Evolutionary conservation across 805 yeast species (phyloP).

Genomic region (Saturnispora saitoi): DNA sequence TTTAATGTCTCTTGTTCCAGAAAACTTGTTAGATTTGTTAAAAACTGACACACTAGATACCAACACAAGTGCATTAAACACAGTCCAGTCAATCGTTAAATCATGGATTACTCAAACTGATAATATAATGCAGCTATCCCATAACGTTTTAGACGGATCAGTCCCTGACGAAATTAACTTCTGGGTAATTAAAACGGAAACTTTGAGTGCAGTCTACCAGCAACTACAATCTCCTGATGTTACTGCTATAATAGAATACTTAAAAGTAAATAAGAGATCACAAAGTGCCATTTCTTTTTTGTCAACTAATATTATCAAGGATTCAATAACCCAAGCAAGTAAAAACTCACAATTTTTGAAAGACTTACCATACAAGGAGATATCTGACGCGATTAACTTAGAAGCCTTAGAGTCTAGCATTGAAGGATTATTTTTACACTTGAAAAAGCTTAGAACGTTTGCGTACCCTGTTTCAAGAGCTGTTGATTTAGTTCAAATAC

Average conservation of each 20-base stretch:
- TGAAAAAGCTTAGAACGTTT: slow-evolving; percentile 53
- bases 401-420: slow-evolving; percentile 38
- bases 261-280: slow-evolving; percentile 66
- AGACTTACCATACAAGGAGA: slow-evolving; percentile 60
- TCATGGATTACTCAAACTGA: slow-evolving; percentile 65
- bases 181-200: slow-evolving; percentile 67
- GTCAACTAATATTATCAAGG: slow-evolving; percentile 61
- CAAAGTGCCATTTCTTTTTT: slow-evolving; percentile 68
- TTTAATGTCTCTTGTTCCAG: slow-evolving; percentile 43
- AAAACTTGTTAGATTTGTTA: slow-evolving; percentile 10
- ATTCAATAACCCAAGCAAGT: slow-evolving; percentile 41
- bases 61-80: slow-evolving; percentile 55
- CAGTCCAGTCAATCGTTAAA: slow-evolving; percentile 61
- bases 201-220: slow-evolving; percentile 43
- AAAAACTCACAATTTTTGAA: slow-evolving; percentile 55
- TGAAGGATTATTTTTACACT: slow-evolving; percentile 44
- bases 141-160: slow-evolving; percentile 47
- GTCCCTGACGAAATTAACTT: slow-evolving; percentile 61
- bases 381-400: slow-evolving; percentile 41
- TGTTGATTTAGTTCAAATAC: slow-evolving; percentile 53
- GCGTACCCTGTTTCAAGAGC: slow-evolving; percentile 60
- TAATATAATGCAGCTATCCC: slow-evolving; percentile 42
- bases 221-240: slow-evolving; percentile 54
- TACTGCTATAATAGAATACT: slow-evolving; percentile 45
- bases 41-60: slow-evolving; percentile 27